These are phyloP conservation scores for Alternaria sp. DNA, from an alignment of 2,329 filamentous ascomycete species.

Conservation along the genomic window DNA sequence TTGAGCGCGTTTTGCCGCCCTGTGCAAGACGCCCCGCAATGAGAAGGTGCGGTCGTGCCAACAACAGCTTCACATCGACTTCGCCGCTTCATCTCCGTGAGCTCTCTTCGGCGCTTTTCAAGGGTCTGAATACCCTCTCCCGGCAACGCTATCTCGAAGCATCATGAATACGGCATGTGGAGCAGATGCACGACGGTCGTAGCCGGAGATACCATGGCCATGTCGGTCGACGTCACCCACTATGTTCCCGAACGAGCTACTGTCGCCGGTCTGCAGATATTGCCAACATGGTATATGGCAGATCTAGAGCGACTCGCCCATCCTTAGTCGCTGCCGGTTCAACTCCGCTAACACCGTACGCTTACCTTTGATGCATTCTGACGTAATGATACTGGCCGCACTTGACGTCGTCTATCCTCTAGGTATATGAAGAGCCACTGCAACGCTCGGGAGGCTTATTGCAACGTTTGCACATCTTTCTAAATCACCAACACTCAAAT, in stretches of 20 bases:
- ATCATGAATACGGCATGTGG: not conserved
- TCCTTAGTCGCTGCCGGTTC: not conserved
- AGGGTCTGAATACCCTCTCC: not conserved
- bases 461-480: not conserved
- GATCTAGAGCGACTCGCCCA: not conserved
- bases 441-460: not conserved
- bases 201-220: not conserved
- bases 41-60: not conserved
- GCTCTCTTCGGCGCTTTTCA: not conserved
- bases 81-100: not conserved
- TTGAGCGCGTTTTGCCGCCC: not conserved
- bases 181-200: not conserved
- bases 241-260: not conserved
- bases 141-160: not conserved
- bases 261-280: not conserved
- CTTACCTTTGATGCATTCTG: not conserved
- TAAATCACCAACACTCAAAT: too few relatives aligned
- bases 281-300: not conserved
- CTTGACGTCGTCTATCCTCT: not conserved
- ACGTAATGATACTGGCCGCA: not conserved
- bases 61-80: not conserved
- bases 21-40: not conserved
- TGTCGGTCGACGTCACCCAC: slow-evolving; percentile 1
- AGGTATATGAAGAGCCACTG: not conserved
- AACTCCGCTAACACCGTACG: slow-evolving; percentile 1